These are phyloP conservation scores for Raphanus raphanistrum DNA, from an alignment of 345 rosid species.

Conservation along the genomic window DNA sequence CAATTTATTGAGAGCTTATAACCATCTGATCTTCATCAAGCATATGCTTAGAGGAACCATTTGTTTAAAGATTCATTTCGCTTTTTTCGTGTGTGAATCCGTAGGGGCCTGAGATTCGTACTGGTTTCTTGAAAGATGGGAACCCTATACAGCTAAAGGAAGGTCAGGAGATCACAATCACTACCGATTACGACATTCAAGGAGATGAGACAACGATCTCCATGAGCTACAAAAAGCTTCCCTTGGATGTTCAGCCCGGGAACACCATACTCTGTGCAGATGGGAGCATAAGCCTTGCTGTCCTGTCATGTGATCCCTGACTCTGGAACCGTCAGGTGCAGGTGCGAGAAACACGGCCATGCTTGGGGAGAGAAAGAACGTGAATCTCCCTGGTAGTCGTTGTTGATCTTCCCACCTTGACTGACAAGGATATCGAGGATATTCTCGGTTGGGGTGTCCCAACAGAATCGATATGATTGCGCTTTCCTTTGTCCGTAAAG, in stretches of 20 bases:
- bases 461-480: conserved; percentile 87
- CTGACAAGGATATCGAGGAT: conserved; percentile 88
- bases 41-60: neutral
- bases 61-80: neutral
- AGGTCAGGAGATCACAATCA: conserved; percentile 62
- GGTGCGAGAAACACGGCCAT: conserved; percentile 81
- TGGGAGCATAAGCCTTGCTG: conserved; percentile 77
- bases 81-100: conserved; percentile 3
- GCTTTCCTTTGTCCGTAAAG: conserved; percentile 90
- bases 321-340: conserved; percentile 80
- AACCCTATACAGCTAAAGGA: conserved; percentile 62
- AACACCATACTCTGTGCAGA: conserved; percentile 79
- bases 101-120: conserved; percentile 76
- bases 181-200: conserved; percentile 75
- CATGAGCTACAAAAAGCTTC: conserved; percentile 91
- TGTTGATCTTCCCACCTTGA: conserved; percentile 86
- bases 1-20: neutral
- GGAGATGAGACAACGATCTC: conserved; percentile 67
- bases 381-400: conserved; percentile 92
- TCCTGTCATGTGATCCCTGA: conserved; percentile 66
- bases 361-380: conserved; percentile 93
- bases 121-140: conserved; percentile 65
- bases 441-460: conserved; percentile 82
- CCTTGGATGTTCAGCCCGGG: conserved; percentile 72
- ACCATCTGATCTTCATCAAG: neutral